Evolutionary conservation across 2,329 filamentous ascomycete genomes (phyloP), one percentile per base, ranked within the genome.

Genomic region (Hymenoscyphus salicellus): DNA sequence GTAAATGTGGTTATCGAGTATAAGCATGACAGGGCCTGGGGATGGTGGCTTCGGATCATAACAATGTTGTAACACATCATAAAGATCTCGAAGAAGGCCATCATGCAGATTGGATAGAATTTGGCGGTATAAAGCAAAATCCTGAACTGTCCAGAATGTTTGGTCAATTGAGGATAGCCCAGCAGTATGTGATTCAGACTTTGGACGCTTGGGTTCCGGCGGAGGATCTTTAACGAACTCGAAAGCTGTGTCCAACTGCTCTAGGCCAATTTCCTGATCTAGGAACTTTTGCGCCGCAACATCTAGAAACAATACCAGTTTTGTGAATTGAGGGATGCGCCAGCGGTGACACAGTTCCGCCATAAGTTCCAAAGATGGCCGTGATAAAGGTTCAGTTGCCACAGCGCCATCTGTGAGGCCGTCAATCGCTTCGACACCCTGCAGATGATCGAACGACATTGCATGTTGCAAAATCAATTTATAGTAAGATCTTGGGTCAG

Each of bases 31-130:
- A 16, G 88, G 87, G 5, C 89, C 92, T 26, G 96, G 87, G 46
- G 89, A 87, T 5, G 92, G 92, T 11, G 92, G 88, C 73, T 97
- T 97, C n/a, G 84, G 79, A 68, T 97, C 93, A 77, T 94, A 99
- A 71, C 92, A 94, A 70, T 90, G 88, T 80, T 94, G 89, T 76
- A 97, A 85, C n/a, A 90, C 82, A 69, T 93, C 89, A 76, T 92
- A 97, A 20, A 99, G 83, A 73, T 98, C 94, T 62, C 93, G 87
- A 57, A 97, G 81, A 30, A 98, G 80, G 10, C 89, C 86, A 72
- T 97, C 93, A 72, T 98, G 88, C 46, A 98, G 79, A 33, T 83
- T 86, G 41, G 85, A 83, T 6, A 99, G 81, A 17, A 90, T 85
- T 68, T 91, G 88, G 71, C 91, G 90, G 78, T 96, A 95, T 30